Percentiles rank a stretch among this genome's conserved stretches.
Evolutionary conservation across 495 filamentous ascomycete species (phyloP).

Genomic region (Tuber microsphaerosporum): DNA sequence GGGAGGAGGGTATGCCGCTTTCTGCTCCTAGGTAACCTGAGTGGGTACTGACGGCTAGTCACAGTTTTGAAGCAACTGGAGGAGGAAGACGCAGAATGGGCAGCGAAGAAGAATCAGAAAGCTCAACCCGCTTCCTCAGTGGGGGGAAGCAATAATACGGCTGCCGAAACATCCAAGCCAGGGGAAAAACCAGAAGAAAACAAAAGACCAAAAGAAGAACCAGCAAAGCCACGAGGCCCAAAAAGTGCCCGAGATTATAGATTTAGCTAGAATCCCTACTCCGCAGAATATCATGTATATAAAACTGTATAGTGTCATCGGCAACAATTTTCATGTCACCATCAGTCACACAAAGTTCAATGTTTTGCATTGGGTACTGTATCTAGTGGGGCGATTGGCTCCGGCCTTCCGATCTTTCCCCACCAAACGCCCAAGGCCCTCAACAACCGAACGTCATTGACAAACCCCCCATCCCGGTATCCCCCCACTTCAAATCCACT

Average conservation of each 20-base stretch:
- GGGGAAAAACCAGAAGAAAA: not conserved
- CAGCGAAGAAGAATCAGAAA: slow-evolving; percentile 38
- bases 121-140: slow-evolving; percentile 1
- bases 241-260: slow-evolving; percentile 27
- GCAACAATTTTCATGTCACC: not conserved
- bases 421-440: not conserved
- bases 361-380: not conserved
- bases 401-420: not conserved
- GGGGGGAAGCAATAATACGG: not conserved
- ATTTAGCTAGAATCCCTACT: slow-evolving; percentile 16
- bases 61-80: slow-evolving; percentile 74
- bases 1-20: slow-evolving; percentile 66
- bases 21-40: slow-evolving; percentile 14
- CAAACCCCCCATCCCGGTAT: not conserved
- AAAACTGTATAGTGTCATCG: not conserved
- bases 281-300: not conserved
- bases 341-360: not conserved
- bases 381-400: not conserved
- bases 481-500: slow-evolving; percentile 6
- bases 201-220: not conserved
- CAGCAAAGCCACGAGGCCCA: slow-evolving; percentile 9
- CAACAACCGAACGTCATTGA: not conserved
- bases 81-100: slow-evolving; percentile 62
- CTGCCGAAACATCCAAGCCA: not conserved
- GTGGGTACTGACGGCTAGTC: slow-evolving; percentile 2